phyloP scores from a whole-genome alignment of 2,329 filamentous ascomycete species.

The Penicillium decumbens region DNA sequence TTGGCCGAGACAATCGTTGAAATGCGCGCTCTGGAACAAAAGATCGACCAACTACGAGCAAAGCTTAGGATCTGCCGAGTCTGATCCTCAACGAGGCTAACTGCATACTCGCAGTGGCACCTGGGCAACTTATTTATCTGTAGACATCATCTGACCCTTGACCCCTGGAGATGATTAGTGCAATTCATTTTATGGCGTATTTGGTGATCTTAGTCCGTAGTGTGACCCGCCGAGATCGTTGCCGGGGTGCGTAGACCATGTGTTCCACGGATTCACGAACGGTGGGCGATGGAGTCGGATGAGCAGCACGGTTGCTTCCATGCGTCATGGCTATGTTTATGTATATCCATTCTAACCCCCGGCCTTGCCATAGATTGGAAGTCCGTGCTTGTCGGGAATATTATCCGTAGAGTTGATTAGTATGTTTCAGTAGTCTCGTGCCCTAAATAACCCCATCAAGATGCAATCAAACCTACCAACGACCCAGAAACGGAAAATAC shows the following conservation, averaged over 20 bases:
- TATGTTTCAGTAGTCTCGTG: slow-evolving; percentile 1
- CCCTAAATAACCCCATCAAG: not conserved
- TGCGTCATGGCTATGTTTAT: not conserved
- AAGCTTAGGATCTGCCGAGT: slow-evolving; percentile 16
- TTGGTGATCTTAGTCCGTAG: not conserved
- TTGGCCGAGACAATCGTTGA: slow-evolving; percentile 37
- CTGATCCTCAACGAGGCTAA: not conserved
- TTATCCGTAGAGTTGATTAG: not conserved
- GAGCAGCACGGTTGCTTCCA: not conserved
- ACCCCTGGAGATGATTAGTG: not conserved
- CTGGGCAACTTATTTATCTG: not conserved
- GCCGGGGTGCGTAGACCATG: not conserved
- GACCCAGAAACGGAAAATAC: no score
- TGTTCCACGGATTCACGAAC: slow-evolving; percentile 4
- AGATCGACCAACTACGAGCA: slow-evolving; percentile 31
- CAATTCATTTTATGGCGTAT: not conserved
- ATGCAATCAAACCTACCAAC: no score
- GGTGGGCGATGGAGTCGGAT: slow-evolving; percentile 1
- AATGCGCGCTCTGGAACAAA: slow-evolving; percentile 41
- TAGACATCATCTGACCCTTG: not conserved
- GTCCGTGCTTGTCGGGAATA: not conserved
- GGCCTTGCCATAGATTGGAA: not conserved
- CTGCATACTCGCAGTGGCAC: not conserved
- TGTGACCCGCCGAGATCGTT: not conserved
- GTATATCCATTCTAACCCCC: not conserved